Base-by-base conservation (phyloP, 148 eudicot species). In the Dysphania ambrosioides region DNA sequence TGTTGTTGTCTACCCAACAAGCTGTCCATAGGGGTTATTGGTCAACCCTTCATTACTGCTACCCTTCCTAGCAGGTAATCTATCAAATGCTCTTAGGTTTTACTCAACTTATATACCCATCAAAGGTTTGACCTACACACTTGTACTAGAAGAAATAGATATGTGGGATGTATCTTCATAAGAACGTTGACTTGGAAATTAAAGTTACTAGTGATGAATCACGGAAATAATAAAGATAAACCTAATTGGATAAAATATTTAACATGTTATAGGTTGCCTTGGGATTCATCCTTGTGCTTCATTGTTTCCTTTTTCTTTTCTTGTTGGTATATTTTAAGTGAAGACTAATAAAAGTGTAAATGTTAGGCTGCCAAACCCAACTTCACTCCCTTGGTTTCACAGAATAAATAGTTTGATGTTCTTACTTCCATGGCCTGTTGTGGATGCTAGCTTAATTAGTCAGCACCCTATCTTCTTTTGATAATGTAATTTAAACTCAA, bases 291-390 rank as follows among this genome's bases (percentile, higher is more conserved):
- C n/a, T n/a, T n/a, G n/a, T n/a, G n/a, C 16, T 8, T 12, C 12
- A 42, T 42, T 42, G 9, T 42, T 0, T 42, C 49, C 49, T 42
- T n/a, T n/a, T n/a, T n/a, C n/a, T n/a, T n/a, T n/a, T n/a, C n/a
- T n/a, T n/a, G n/a, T n/a, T n/a, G n/a, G n/a, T n/a, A n/a, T n/a
- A n/a, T n/a, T n/a, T n/a, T n/a, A n/a, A 59, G 63, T 24, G 63
- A 61, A 61, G n/a, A 61, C 36, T 31, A 23, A n/a, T n/a, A n/a
- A n/a, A 74, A 68, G 55, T 64, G 40, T 40, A 30, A 2, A 64
- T 63, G 77, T 64, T 74, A 74, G 77, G 77, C 77, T 34, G 49
- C 70, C 77, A 65, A 74, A 74, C 70, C 60, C 47, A 44, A 42
- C 68, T 47, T 74, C 11, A 34, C 56, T 62, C 58, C 29, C 24